Percentiles rank a stretch among this genome's conserved stretches.
These are phyloP conservation scores for Primulina tabacum DNA, from an alignment of 257 asterid species.

Conservation along the genomic window DNA sequence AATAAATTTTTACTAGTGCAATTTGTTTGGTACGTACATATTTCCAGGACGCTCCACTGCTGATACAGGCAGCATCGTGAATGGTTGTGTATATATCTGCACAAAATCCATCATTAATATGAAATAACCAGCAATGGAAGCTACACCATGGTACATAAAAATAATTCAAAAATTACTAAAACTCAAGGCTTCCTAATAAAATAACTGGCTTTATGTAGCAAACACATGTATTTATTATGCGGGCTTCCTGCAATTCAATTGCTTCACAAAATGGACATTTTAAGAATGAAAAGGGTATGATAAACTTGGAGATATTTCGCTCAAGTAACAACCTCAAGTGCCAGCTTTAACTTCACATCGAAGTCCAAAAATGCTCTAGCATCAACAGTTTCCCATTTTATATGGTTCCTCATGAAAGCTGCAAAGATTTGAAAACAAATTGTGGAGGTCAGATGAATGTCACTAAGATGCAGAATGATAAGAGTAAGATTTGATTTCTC, in stretches of 20 bases:
- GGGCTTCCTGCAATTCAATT: neutral
- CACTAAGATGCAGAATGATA: neutral
- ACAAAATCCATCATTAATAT: neutral
- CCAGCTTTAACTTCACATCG: slow-evolving; percentile 48
- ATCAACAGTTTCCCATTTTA: slow-evolving; percentile 63
- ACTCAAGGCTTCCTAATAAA: neutral
- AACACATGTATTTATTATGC: neutral
- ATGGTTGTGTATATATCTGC: slow-evolving; percentile 45
- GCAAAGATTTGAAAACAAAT: slow-evolving; percentile 27
- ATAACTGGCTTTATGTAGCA: neutral
- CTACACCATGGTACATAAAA: neutral
- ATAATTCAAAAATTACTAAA: neutral
- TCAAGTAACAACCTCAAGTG: slow-evolving; percentile 40
- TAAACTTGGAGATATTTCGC: slow-evolving; percentile 5
- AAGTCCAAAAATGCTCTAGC: slow-evolving; percentile 54
- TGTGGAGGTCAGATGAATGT: neutral
- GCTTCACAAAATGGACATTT: neutral
- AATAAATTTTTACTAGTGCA: neutral
- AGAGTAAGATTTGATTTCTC: neutral
- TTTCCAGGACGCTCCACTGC: slow-evolving; percentile 81
- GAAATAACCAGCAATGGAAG: neutral
- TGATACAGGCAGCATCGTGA: slow-evolving; percentile 64
- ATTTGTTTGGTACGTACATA: slow-evolving; percentile 40
- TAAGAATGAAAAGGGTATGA: slow-evolving; percentile 8
- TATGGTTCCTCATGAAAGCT: slow-evolving; percentile 75